A percentile compares a stretch with the other conserved stretches of the same genome.
Conservation (phyloP, 2,329 filamentous ascomycete species). For the Nothophoma quercina region DNA sequence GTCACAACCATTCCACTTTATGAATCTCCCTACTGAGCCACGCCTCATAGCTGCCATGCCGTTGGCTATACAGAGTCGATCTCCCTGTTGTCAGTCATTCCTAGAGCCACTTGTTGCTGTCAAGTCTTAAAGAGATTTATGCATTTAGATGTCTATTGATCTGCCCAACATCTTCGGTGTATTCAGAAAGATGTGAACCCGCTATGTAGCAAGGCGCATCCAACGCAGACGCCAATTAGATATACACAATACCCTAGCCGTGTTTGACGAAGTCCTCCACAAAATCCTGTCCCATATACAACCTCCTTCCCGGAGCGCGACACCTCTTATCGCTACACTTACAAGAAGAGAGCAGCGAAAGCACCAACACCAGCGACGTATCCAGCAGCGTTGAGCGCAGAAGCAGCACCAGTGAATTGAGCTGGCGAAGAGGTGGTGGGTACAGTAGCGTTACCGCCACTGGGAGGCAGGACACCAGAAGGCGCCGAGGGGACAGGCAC, state of each 20-base stretch:
- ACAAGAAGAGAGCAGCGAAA: slow-evolving; percentile 38
- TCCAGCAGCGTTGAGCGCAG: slow-evolving; percentile 28
- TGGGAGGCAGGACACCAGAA: slow-evolving; percentile 24
- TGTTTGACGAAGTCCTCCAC: slow-evolving; percentile 7
- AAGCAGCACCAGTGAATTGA: slow-evolving; percentile 41
- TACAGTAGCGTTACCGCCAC: slow-evolving; percentile 28
- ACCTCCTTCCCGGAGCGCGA: too few species aligned
- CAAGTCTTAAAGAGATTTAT: too few species aligned
- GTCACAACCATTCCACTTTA: too few species aligned
- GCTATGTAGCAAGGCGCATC: slow-evolving; percentile 1
- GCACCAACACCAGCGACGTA: slow-evolving; percentile 34
- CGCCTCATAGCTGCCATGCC: too few species aligned
- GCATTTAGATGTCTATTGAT: slow-evolving; percentile 3
- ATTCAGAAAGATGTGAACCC: neutral
- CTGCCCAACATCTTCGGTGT: neutral
- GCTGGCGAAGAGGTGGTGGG: slow-evolving; percentile 23
- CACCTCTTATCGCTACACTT: too few species aligned
- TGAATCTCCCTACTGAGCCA: too few species aligned
- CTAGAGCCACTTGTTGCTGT: too few species aligned
- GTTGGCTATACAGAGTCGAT: too few species aligned
- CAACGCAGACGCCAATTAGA: slow-evolving; percentile 9
- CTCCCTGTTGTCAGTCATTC: too few species aligned
- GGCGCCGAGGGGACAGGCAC: slow-evolving; percentile 33
- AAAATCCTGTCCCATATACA: neutral
- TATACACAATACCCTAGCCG: slow-evolving; percentile 15